Percentiles rank a stretch among this genome's conserved stretches.
Evolutionary conservation across 2,329 filamentous ascomycete species (phyloP).

Genomic region (Cordyceps cicadae): DNA sequence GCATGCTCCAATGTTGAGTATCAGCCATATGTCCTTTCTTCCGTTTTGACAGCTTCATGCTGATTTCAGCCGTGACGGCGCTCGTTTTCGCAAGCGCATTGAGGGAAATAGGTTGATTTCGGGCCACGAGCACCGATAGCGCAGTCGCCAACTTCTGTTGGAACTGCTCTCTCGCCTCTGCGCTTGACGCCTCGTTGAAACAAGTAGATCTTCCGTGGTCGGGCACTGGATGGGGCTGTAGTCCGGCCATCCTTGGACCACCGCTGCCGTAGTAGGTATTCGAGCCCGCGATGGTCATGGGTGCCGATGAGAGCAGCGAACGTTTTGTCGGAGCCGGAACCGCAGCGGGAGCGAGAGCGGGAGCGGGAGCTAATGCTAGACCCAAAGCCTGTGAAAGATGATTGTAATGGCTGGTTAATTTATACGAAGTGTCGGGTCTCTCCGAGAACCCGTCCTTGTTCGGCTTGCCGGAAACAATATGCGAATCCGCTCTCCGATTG

Average conservation of each 20-base stretch:
- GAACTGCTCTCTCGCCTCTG: background rate
- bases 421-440: background rate
- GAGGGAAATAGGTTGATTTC: background rate
- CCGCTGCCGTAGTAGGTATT: background rate
- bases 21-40: conserved; percentile 24
- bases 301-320: background rate
- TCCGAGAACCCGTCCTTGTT: conserved; percentile 1
- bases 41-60: conserved; percentile 18
- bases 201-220: background rate
- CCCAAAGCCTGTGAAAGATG: background rate
- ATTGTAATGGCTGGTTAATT: conserved; percentile 1
- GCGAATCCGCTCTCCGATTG: background rate
- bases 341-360: background rate
- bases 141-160: background rate
- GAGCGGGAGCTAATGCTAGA: background rate
- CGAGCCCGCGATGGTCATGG: background rate
- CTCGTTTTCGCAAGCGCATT: background rate
- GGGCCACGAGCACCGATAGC: background rate
- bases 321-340: conserved; percentile 15
- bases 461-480: conserved; percentile 1
- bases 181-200: background rate
- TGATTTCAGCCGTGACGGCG: conserved; percentile 14
- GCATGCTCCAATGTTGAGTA: conserved; percentile 27
- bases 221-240: background rate
- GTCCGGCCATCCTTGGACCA: too few relatives aligned